Evolutionary conservation across 495 filamentous ascomycete species (phyloP).

Genomic region (Aspergillus diversus): DNA sequence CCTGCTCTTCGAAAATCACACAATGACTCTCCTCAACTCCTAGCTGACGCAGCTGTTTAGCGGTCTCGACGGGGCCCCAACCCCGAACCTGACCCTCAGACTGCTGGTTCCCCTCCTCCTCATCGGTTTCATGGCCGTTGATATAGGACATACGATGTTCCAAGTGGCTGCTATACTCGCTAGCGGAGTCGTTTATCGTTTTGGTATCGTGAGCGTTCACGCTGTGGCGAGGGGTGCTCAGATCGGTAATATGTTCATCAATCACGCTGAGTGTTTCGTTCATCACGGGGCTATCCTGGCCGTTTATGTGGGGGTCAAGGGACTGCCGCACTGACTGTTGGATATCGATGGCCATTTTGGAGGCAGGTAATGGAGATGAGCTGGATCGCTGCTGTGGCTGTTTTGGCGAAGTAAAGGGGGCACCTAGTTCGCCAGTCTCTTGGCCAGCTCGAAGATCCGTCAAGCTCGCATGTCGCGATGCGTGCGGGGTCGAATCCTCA

Average conservation of each 20-base stretch:
- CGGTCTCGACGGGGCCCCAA: conserved; percentile 80
- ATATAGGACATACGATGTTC: conserved; percentile 85
- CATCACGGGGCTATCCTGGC: conserved; percentile 79
- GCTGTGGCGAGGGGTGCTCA: conserved; percentile 74
- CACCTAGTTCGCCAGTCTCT: conserved; percentile 26
- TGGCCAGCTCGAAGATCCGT: conserved; percentile 34
- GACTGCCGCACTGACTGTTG: conserved; percentile 52
- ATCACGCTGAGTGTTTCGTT: conserved; percentile 97
- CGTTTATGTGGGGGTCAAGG: conserved; percentile 44
- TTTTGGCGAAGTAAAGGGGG: conserved; percentile 26
- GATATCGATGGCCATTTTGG: conserved; percentile 45
- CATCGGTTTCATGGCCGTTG: conserved; percentile 84
- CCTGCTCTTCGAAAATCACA: conserved; percentile 92
- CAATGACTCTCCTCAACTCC: conserved; percentile 86
- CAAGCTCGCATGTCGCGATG: conserved; percentile 49
- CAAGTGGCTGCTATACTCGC: conserved; percentile 83
- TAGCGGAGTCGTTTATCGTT: conserved; percentile 77
- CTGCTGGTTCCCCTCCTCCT: conserved; percentile 60
- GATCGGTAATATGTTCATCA: conserved; percentile 95
- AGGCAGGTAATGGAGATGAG: conserved; percentile 47
- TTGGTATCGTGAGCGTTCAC: conserved; percentile 52
- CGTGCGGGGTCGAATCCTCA: conserved; percentile 51
- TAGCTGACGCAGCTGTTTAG: conserved; percentile 77
- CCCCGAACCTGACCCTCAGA: conserved; percentile 66
- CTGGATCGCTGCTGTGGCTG: conserved; percentile 44